These are phyloP conservation scores for Cutaneotrichosporon cutaneum DNA, from an alignment of 1,284 basidiomycete species.

Conservation along the genomic window DNA sequence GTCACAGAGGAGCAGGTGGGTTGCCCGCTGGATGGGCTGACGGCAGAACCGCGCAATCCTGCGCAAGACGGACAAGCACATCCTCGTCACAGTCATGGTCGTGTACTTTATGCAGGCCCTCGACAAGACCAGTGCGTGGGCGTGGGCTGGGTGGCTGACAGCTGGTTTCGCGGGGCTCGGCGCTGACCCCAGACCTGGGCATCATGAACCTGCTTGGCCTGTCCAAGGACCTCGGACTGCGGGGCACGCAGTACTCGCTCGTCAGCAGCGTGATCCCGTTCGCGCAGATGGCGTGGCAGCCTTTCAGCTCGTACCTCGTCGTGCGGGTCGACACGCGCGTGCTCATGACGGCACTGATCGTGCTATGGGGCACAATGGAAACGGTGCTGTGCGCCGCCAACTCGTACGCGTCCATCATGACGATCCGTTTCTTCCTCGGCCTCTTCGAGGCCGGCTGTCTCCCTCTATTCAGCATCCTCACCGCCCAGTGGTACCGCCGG, in stretches of 20 bases:
- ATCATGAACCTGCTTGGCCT: conserved; percentile 32
- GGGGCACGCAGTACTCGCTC: conserved; percentile 39
- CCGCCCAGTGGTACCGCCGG: conserved; percentile 51
- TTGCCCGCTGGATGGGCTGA: conserved; percentile 6
- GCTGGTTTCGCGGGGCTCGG: no score
- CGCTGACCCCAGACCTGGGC: conserved; percentile 23
- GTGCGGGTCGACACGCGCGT: conserved; percentile 43
- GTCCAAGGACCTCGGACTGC: conserved; percentile 32
- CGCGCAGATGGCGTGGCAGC: conserved; percentile 49
- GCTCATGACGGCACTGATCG: conserved; percentile 46
- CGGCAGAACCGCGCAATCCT: conserved; percentile 29
- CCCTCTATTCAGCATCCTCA: conserved; percentile 51
- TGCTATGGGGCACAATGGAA: conserved; percentile 42
- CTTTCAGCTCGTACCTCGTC: conserved; percentile 49
- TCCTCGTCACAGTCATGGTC: conserved; percentile 40
- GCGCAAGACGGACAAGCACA: conserved; percentile 36
- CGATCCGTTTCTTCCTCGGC: conserved; percentile 49
- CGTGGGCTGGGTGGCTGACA: no score
- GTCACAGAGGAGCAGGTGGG: conserved; percentile 38
- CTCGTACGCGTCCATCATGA: conserved; percentile 35
- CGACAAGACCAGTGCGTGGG: conserved; percentile 32
- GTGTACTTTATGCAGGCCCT: conserved; percentile 46
- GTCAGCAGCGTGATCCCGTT: conserved; percentile 44
- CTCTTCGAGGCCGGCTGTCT: conserved; percentile 53
- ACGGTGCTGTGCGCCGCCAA: conserved; percentile 41